Conservation (phyloP, 768 basidiomycete genomes). For the Strobilomyces dryophilus region DNA sequence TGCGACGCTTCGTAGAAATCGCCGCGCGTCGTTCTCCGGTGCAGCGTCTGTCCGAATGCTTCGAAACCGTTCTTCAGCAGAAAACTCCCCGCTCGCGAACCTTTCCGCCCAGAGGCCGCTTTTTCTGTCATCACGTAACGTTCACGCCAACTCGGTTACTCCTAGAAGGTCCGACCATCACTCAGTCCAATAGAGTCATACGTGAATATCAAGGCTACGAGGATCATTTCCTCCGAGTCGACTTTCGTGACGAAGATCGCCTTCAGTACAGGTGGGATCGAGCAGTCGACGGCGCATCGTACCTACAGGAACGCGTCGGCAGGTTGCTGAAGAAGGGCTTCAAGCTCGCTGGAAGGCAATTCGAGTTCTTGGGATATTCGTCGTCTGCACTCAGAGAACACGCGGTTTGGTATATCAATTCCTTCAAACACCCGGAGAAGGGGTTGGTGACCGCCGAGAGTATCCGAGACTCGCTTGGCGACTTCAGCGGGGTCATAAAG, state of each 20-base stretch:
- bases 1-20: constrained; percentile 51
- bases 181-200: constrained; percentile 79
- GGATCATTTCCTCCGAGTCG: constrained; percentile 75
- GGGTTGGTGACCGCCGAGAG: constrained; percentile 48
- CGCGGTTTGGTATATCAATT: constrained; percentile 76
- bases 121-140: constrained; percentile 69
- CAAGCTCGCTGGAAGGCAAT: constrained; percentile 60
- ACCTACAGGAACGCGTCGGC: constrained; percentile 59
- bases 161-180: constrained; percentile 71
- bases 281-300: constrained; percentile 53
- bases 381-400: constrained; percentile 74
- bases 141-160: constrained; percentile 72
- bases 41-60: constrained; percentile 43
- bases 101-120: constrained; percentile 35
- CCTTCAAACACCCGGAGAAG: constrained; percentile 47
- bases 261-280: constrained; percentile 70
- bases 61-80: constrained; percentile 33
- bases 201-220: constrained; percentile 57
- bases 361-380: constrained; percentile 83
- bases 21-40: constrained; percentile 44
- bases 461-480: constrained; percentile 63
- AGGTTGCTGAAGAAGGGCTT: constrained; percentile 60
- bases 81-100: constrained; percentile 15
- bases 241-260: constrained; percentile 80
- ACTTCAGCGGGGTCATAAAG: constrained; percentile 55